These are phyloP conservation scores for Citrus medica DNA, from an alignment of 345 rosid genomes.

Conservation along the genomic window DNA sequence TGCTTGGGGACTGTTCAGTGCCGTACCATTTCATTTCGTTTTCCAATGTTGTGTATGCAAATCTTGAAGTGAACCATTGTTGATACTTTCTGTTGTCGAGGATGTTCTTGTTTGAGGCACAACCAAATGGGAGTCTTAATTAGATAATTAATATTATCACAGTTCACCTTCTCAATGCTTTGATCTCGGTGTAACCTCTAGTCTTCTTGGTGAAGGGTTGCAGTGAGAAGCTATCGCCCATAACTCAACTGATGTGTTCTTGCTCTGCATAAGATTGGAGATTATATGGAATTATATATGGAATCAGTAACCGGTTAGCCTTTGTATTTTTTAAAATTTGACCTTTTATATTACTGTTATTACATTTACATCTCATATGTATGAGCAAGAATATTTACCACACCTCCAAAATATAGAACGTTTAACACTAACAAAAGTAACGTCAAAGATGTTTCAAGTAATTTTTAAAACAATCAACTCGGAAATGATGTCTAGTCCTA, in stretches of 20 bases:
- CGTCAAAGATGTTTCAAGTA: too few relatives aligned
- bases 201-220: slow-evolving; percentile 72
- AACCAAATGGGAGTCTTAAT: slow-evolving; percentile 54
- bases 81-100: slow-evolving; percentile 48
- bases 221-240: background rate
- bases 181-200: slow-evolving; percentile 65
- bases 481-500: too few relatives aligned
- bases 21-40: slow-evolving; percentile 83
- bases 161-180: slow-evolving; percentile 40
- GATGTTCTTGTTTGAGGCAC: slow-evolving; percentile 56
- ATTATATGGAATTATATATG: background rate
- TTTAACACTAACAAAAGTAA: too few relatives aligned
- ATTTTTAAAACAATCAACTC: too few relatives aligned
- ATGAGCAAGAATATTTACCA: too few relatives aligned
- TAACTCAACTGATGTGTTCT: slow-evolving; percentile 27
- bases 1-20: slow-evolving; percentile 41
- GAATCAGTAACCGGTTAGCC: too few relatives aligned
- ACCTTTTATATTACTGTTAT: too few relatives aligned
- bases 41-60: slow-evolving; percentile 53
- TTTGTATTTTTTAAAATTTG: too few relatives aligned
- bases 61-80: slow-evolving; percentile 69
- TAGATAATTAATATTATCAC: too few relatives aligned
- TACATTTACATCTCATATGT: too few relatives aligned
- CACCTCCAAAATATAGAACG: too few relatives aligned
- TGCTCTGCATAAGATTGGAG: slow-evolving; percentile 30